These are phyloP conservation scores for Reutealis trisperma DNA, from an alignment of 345 rosid species.

Conservation along the genomic window DNA sequence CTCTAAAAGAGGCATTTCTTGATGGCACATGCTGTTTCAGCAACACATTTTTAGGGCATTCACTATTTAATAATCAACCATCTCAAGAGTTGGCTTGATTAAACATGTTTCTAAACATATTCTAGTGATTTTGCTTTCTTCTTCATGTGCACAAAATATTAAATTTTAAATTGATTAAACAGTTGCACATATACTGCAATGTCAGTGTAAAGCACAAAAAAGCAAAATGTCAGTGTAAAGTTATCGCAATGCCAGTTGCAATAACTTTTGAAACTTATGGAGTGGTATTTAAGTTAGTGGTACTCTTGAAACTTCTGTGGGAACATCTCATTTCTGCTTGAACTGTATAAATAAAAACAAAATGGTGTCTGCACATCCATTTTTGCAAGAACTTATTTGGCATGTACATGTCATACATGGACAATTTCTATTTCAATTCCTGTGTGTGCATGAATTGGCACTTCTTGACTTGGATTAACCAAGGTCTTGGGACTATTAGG, in stretches of 20 bases:
- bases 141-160: background rate
- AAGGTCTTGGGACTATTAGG: slow-evolving; percentile 23
- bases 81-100: background rate
- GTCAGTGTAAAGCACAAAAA: background rate
- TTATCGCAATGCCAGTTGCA: too few species aligned
- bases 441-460: background rate
- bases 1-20: background rate
- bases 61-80: background rate
- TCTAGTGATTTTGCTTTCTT: background rate
- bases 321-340: background rate
- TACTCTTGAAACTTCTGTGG: background rate
- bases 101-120: background rate
- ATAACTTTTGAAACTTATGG: too few species aligned
- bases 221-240: too few species aligned
- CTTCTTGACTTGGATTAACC: slow-evolving; percentile 13
- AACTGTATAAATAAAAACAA: too few species aligned
- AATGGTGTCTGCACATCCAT: too few species aligned
- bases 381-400: background rate
- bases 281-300: too few species aligned
- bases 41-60: background rate
- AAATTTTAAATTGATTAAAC: background rate
- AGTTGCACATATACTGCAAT: background rate
- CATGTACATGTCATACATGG: background rate
- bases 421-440: background rate
- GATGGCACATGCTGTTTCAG: background rate